Evolutionary conservation across 306 rosid genomes (phyloP).

Genomic region (Morella rubra): DNA sequence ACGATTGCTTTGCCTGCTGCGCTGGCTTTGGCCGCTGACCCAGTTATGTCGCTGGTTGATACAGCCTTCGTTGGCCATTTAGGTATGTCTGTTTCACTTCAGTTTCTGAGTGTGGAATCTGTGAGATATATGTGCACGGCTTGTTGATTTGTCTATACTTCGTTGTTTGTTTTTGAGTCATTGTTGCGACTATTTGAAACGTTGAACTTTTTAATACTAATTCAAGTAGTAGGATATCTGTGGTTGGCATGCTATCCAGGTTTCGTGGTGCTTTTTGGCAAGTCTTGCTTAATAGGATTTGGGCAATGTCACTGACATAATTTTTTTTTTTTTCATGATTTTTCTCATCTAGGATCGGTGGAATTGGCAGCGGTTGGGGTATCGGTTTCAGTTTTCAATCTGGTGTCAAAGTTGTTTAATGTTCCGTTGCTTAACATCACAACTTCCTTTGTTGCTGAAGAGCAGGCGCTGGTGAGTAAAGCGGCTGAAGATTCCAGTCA

Average conservation of each 20-base stretch:
- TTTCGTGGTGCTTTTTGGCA: neutral
- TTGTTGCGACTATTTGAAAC: neutral
- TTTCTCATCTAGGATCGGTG: conserved; percentile 63
- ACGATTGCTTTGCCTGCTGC: conserved; percentile 96
- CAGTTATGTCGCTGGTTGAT: conserved; percentile 80
- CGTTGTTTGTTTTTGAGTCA: neutral
- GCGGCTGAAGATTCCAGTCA: conserved; percentile 25
- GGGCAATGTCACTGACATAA: neutral
- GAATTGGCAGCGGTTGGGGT: conserved; percentile 96
- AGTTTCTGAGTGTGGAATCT: conserved; percentile 20
- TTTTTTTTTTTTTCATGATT: conserved; percentile 8
- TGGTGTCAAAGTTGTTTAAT: conserved; percentile 80
- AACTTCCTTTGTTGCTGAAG: conserved; percentile 95
- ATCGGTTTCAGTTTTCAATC: conserved; percentile 78
- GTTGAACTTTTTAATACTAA: neutral
- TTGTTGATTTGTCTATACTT: neutral
- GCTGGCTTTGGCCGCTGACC: conserved; percentile 85
- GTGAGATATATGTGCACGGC: neutral
- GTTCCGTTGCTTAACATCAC: conserved; percentile 81
- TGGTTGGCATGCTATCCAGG: neutral
- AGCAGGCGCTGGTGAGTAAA: conserved; percentile 55
- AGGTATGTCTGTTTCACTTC: conserved; percentile 48
- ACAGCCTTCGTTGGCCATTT: conserved; percentile 91
- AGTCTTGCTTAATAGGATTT: neutral
- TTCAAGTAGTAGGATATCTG: neutral